Percentiles rank a stretch among this genome's conserved stretches.
phyloP scores from a whole-genome alignment of 257 asterid genomes.

The Paraleonurus japonicus region DNA sequence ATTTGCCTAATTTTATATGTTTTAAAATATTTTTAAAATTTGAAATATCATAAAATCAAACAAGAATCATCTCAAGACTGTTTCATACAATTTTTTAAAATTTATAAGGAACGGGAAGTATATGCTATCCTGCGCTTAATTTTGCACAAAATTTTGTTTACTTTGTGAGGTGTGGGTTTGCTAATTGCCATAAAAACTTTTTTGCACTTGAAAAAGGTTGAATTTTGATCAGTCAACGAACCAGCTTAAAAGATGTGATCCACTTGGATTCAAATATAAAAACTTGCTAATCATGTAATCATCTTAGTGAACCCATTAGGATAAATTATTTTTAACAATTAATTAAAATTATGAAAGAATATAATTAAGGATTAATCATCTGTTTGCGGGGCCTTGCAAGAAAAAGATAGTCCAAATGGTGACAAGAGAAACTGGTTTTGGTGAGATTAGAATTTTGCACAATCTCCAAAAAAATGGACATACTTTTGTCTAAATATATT shows the following conservation, averaged over 20 bases:
- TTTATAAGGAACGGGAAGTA: too few relatives aligned
- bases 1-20: too few relatives aligned
- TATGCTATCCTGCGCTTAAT: background rate
- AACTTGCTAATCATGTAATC: background rate
- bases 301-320: background rate
- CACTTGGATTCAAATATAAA: background rate
- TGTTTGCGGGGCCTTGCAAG: constrained; percentile 10
- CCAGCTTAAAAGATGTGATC: constrained; percentile 33
- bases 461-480: constrained; percentile 52
- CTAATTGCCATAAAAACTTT: constrained; percentile 3
- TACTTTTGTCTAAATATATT: constrained; percentile 43
- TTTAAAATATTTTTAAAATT: too few relatives aligned
- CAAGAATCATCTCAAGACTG: too few relatives aligned
- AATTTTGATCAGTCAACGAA: constrained; percentile 32
- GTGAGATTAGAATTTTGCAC: constrained; percentile 70
- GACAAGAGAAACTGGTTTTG: constrained; percentile 49
- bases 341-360: background rate
- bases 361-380: background rate
- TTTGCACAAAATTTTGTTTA: background rate
- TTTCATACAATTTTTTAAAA: too few relatives aligned
- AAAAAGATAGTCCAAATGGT: constrained; percentile 25
- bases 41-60: too few relatives aligned
- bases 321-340: background rate
- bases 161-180: background rate
- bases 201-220: constrained; percentile 8